phyloP scores from a whole-genome alignment of 2,329 filamentous ascomycete genomes.

The Balansia obtecta region DNA sequence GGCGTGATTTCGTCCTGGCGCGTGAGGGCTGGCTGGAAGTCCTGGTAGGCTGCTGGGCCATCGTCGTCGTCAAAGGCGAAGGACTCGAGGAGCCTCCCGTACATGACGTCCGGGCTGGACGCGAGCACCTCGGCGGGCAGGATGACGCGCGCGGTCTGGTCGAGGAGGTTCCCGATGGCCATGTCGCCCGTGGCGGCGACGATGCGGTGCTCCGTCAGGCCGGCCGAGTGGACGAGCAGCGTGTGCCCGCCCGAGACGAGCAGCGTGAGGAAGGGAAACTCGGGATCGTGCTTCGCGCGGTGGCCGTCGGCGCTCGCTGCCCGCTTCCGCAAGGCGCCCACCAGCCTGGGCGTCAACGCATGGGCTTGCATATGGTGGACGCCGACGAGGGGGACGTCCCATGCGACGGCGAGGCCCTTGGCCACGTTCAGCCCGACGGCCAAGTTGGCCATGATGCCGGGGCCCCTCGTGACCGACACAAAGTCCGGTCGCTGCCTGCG shows the following conservation, averaged over 20 bases:
- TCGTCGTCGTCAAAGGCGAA: slow-evolving; percentile 54
- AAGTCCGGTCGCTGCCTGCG: slow-evolving; percentile 54
- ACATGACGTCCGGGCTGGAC: slow-evolving; percentile 53
- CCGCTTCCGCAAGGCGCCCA: slow-evolving; percentile 38
- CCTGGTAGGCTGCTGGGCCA: slow-evolving; percentile 20
- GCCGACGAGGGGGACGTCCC: slow-evolving; percentile 69
- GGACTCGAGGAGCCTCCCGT: slow-evolving; percentile 64
- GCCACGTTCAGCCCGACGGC: slow-evolving; percentile 68
- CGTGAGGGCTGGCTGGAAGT: slow-evolving; percentile 45
- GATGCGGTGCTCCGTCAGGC: slow-evolving; percentile 57
- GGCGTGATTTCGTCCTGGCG: slow-evolving; percentile 45
- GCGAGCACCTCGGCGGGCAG: slow-evolving; percentile 50
- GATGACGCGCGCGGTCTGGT: slow-evolving; percentile 72
- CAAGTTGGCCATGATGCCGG: slow-evolving; percentile 74
- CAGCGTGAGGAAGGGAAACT: slow-evolving; percentile 77
- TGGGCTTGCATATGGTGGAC: slow-evolving; percentile 98
- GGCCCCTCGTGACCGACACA: slow-evolving; percentile 79
- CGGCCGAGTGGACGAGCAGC: slow-evolving; percentile 63
- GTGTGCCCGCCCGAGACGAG: slow-evolving; percentile 91
- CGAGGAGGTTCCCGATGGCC: slow-evolving; percentile 80
- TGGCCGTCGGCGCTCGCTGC: slow-evolving; percentile 6
- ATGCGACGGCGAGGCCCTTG: slow-evolving; percentile 76
- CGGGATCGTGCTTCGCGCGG: slow-evolving; percentile 25
- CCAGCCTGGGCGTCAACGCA: slow-evolving; percentile 73
- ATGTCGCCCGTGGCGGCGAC: slow-evolving; percentile 65